These are phyloP conservation scores for Stromatinia cepivora DNA, from an alignment of 2,329 filamentous ascomycete genomes.

Conservation along the genomic window DNA sequence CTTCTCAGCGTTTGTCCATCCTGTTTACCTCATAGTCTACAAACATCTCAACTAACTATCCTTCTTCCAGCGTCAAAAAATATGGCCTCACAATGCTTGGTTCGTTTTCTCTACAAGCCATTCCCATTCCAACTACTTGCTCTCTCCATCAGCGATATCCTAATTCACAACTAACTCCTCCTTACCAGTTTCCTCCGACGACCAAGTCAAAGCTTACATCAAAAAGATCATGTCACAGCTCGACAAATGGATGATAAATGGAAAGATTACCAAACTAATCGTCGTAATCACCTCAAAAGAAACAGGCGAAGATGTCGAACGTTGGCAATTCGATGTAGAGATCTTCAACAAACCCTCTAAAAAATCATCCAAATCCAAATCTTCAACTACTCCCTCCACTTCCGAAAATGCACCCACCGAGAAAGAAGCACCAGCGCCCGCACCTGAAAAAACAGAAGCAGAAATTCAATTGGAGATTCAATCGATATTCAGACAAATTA, in stretches of 20 bases:
- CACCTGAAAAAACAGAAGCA: conserved; percentile 77
- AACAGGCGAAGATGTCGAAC: conserved; percentile 91
- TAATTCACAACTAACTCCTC: background rate
- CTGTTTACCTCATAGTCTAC: background rate
- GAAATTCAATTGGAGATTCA: conserved; percentile 97
- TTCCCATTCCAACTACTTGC: too few relatives aligned
- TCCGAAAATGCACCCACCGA: conserved; percentile 64
- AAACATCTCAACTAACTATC: conserved; percentile 24
- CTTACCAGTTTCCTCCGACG: conserved; percentile 78
- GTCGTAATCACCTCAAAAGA: conserved; percentile 97
- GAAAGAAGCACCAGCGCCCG: conserved; percentile 35
- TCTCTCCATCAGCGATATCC: background rate
- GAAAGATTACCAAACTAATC: conserved; percentile 96
- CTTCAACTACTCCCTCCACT: conserved; percentile 43
- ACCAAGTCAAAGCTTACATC: conserved; percentile 98
- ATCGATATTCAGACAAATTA: conserved; percentile 96
- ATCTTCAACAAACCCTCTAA: conserved; percentile 45
- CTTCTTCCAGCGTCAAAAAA: conserved; percentile 75
- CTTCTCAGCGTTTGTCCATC: conserved; percentile 73
- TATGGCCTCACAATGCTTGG: conserved; percentile 77
- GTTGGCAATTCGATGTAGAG: conserved; percentile 93
- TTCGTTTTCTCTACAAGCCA: background rate
- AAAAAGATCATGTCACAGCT: conserved; percentile 99
- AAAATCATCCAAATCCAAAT: conserved; percentile 43
- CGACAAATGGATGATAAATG: conserved; percentile 95